A percentile compares a stretch with the other conserved stretches of the same genome.
Evolutionary conservation across 78 protist species (phyloP).

Genomic region (Monosiga brevicollis): DNA sequence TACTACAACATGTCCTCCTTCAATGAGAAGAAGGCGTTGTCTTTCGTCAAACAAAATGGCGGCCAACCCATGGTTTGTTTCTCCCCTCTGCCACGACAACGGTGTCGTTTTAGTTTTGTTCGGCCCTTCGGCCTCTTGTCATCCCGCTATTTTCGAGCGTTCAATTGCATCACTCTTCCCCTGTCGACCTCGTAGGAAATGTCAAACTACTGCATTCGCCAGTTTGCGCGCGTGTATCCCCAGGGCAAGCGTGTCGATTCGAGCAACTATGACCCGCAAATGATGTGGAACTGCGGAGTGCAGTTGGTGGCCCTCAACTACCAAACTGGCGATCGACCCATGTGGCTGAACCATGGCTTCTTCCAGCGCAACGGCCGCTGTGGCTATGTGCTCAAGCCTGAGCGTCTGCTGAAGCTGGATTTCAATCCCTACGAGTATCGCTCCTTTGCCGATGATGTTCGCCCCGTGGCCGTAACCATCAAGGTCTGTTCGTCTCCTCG

Average conservation of each 20-base stretch:
- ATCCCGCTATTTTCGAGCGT: not conserved
- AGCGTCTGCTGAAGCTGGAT: not conserved
- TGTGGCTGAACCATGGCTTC: constrained; percentile 24
- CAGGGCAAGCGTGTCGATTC: constrained; percentile 65
- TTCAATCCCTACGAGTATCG: not conserved
- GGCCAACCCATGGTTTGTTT: constrained; percentile 1
- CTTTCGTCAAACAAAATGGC: not conserved
- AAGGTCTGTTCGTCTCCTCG: too few relatives aligned
- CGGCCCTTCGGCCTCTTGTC: too few relatives aligned
- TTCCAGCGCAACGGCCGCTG: constrained; percentile 29
- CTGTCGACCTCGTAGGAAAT: too few relatives aligned
- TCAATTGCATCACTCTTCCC: not conserved
- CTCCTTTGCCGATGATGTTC: not conserved
- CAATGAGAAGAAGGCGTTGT: constrained; percentile 3
- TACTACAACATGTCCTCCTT: constrained; percentile 18
- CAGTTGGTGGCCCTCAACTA: constrained; percentile 73
- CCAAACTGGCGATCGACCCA: constrained; percentile 49
- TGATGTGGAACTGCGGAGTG: constrained; percentile 42
- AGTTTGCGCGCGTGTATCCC: constrained; percentile 66
- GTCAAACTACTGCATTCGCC: constrained; percentile 22
- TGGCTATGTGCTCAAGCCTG: constrained; percentile 39
- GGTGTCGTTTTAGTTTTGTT: too few relatives aligned
- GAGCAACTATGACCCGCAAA: constrained; percentile 66
- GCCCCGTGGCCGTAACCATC: not conserved
- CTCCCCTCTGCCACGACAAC: not conserved